Conservation (phyloP, 2,329 filamentous ascomycete species). For the Xylariaceae sp. region DNA sequence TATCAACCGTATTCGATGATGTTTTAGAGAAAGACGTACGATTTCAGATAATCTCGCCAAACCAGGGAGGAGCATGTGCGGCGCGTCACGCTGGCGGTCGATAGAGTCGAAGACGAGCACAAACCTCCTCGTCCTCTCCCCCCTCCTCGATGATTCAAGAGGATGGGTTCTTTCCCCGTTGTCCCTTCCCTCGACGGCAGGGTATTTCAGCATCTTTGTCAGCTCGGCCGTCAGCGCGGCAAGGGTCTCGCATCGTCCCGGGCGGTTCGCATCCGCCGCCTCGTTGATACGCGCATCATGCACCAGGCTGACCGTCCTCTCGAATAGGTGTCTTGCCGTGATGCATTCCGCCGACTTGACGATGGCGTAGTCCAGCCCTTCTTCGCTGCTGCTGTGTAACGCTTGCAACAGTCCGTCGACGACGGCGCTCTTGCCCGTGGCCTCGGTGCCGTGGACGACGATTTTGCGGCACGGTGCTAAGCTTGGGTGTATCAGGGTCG, state of each 20-base stretch:
- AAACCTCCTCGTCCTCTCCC: constrained; percentile 55
- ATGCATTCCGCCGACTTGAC: constrained; percentile 71
- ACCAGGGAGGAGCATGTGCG: constrained; percentile 72
- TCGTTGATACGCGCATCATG: too few species aligned
- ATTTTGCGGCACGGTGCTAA: constrained; percentile 69
- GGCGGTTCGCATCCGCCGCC: constrained; percentile 42
- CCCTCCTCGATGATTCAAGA: too few species aligned
- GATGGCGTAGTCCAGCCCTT: constrained; percentile 51
- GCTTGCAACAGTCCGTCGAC: constrained; percentile 54
- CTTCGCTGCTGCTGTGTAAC: constrained; percentile 41
- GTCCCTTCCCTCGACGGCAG: too few species aligned
- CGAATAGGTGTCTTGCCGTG: constrained; percentile 70
- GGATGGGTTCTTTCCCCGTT: too few species aligned
- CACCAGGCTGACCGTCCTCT: constrained; percentile 60
- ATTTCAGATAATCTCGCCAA: constrained; percentile 76
- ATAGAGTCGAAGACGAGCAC: constrained; percentile 84
- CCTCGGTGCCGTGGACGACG: constrained; percentile 76
- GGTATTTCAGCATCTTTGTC: constrained; percentile 53
- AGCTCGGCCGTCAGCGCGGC: constrained; percentile 71
- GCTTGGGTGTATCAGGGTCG: constrained; percentile 54
- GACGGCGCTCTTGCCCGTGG: constrained; percentile 79
- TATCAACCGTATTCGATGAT: not conserved
- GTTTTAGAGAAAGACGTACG: constrained; percentile 42
- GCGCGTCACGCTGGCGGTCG: constrained; percentile 75
- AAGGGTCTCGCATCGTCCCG: constrained; percentile 71